Evolutionary conservation across 2,329 filamentous ascomycete species (phyloP), one percentile per base, ranked within the genome.

Genomic region (Myriangium duriaei): DNA sequence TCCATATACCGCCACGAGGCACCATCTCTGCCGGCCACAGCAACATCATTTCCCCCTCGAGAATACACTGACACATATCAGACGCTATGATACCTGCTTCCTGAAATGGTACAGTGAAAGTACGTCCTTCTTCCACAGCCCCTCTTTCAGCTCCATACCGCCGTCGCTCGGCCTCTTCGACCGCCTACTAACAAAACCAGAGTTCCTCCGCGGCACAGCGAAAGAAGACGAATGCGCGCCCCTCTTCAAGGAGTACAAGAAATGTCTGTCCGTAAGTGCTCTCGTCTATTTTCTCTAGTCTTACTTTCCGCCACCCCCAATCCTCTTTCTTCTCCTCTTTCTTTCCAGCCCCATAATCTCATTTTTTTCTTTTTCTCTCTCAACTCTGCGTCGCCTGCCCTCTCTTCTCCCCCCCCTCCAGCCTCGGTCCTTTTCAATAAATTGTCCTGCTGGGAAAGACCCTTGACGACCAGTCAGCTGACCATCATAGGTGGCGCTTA

Each of bases 91-190:
- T 60, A 87, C 81, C 37, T 98, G 91, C 64, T 98, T 98, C 58
- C 67, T 98, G 47, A 96, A 94, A 64, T 98, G 91, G 91, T 98
- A 98, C 61, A 95, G 87, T 56, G 91, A 98, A 63, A 96, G 91
- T 95, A 69, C 42, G 79, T 60, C 18, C 47, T 10, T 6, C 30
- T 5, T 30, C 30, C 19, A n/a, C n/a, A n/a, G n/a, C n/a, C 29
- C 12, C 13, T 11, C 12, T 24, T 26, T n/a, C 16, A 37, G 35
- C 31, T 32, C 12, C 14, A 14, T 16, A 17, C 12, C 21, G 16
- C n/a, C 34, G 12, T 13, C 36, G 30, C 36, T 42, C 40, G 37
- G 35, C 42, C 29, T 36, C 36, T 30, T 16, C 34, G 19, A 5
- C 34, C 19, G 11, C 19, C 2, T 11, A 6, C 37, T 32, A 13